A percentile compares a stretch with the other conserved stretches of the same genome.
Conservation (phyloP, 2,329 filamentous ascomycete species). For the Arthrobotrys pseudoclavata region DNA sequence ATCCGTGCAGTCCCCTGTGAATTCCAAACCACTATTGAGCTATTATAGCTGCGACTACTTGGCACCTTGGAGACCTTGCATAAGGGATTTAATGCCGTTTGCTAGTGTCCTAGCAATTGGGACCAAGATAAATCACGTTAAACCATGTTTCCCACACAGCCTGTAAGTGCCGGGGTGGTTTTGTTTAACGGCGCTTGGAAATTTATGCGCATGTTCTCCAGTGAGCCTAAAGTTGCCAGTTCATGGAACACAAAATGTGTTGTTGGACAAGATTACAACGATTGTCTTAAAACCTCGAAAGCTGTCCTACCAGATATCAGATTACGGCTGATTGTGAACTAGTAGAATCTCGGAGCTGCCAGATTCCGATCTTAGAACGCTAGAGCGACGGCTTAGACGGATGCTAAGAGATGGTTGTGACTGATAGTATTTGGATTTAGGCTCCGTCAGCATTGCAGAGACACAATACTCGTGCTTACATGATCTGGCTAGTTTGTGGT, state of each 20-base stretch:
- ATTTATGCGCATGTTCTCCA: slow-evolving; percentile 38
- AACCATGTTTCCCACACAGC: slow-evolving; percentile 19
- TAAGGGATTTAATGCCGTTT: slow-evolving; percentile 43
- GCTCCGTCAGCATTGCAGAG: slow-evolving; percentile 17
- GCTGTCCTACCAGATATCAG: not conserved
- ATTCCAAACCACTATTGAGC: slow-evolving; percentile 4
- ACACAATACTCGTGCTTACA: slow-evolving; percentile 13
- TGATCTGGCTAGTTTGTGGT: not conserved
- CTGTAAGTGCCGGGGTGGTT: slow-evolving; percentile 19
- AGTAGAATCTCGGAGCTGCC: not conserved
- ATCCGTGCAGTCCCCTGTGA: slow-evolving; percentile 2
- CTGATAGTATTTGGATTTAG: slow-evolving; percentile 5
- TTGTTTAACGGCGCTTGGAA: slow-evolving; percentile 45
- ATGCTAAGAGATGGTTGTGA: too few species aligned
- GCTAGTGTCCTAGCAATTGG: slow-evolving; percentile 9
- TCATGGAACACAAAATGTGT: slow-evolving; percentile 28
- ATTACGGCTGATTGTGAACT: not conserved
- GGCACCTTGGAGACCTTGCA: slow-evolving; percentile 26
- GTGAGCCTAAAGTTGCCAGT: slow-evolving; percentile 26
- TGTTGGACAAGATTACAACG: slow-evolving; percentile 31
- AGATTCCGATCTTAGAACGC: slow-evolving; percentile 4
- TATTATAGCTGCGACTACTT: slow-evolving; percentile 30
- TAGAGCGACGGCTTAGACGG: not conserved
- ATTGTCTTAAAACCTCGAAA: slow-evolving; percentile 26
- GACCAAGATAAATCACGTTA: slow-evolving; percentile 35